Base-by-base conservation (phyloP, 129 eudicot species). In the Tanacetum coccineum region DNA sequence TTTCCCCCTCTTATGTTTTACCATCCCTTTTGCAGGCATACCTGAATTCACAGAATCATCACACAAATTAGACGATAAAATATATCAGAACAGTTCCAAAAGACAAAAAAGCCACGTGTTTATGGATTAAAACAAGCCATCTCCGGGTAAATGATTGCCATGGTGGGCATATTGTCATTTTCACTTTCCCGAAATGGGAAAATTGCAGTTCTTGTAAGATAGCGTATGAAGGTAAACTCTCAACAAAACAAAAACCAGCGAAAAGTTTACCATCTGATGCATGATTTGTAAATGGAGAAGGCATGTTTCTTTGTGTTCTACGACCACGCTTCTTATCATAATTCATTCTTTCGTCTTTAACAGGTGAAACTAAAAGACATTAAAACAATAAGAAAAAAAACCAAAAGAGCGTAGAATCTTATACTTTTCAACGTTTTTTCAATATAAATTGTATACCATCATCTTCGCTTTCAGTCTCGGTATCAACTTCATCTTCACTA, bases 401-500 rank as follows among this genome's bases (percentile, higher is more conserved):
- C n/a, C n/a, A 19, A 71, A 26, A 71, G n/a, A 18, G 36, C 36
- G 18, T 70, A 12, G 19, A 59, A 71, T 18, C 0, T 13, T 19
- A 32, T 13, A 26, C 17, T 3, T 18, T 53, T 21, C 26, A 13
- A 4, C 9, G 18, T 13, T 67, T 22, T 45, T 9, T 60, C 4
- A 30, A 45, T 26, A 7, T 54, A 15, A 45, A 47, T 54, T 45
- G 26, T 46, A 71, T 81, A 94, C 99, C 83, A 67, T 94, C 99
- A 73, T 94, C 99, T 61, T 94, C 95, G 46, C 93, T 89, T 82
- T 94, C 97, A 14, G 76, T 79, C 39, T 88, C 96, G 67, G 99
- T 78, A 54, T 88, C 96, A 53, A 79, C 82, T 79, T 94, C 99
- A 81, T 94, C 99, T 78, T 94, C 99, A 73, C 99, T 94, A 39